phyloP scores from a whole-genome alignment of 352 stramenopile species.

The Thalassiosira pacifica region DNA sequence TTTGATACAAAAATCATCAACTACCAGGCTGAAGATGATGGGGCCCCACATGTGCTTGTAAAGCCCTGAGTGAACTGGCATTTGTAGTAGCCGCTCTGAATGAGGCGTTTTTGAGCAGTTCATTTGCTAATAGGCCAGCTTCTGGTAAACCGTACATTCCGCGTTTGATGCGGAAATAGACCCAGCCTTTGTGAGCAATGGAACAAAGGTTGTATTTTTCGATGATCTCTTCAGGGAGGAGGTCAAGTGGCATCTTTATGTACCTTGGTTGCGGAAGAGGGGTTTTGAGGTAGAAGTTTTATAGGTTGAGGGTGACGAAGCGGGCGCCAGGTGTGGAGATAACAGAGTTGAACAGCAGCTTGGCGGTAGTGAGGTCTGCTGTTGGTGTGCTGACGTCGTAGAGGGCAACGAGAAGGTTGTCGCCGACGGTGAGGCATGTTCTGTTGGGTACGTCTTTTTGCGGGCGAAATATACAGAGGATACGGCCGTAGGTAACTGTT shows the following conservation, averaged over 20 bases:
- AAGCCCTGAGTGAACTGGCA: slow-evolving; percentile 44
- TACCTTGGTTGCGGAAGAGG: slow-evolving; percentile 23
- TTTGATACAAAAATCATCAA: slow-evolving; percentile 64
- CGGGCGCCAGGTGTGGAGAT: slow-evolving; percentile 36
- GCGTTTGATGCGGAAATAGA: not conserved
- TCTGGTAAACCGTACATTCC: slow-evolving; percentile 2
- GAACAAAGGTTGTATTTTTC: not conserved
- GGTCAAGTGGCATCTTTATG: slow-evolving; percentile 6
- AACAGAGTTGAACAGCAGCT: slow-evolving; percentile 57
- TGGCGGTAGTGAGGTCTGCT: slow-evolving; percentile 47
- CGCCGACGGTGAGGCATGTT: slow-evolving; percentile 2
- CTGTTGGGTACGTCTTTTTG: not conserved
- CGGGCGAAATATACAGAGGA: slow-evolving; percentile 12
- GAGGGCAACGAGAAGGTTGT: not conserved
- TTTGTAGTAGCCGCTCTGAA: not conserved
- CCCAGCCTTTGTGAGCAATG: not conserved
- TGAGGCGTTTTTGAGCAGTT: slow-evolving; percentile 18
- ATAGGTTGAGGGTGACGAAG: slow-evolving; percentile 49
- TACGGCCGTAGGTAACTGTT: slow-evolving; percentile 11
- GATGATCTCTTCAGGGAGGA: slow-evolving; percentile 49
- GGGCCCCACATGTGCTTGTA: slow-evolving; percentile 29
- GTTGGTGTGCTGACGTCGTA: slow-evolving; percentile 10
- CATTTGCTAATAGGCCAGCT: slow-evolving; percentile 19
- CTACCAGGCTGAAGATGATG: slow-evolving; percentile 49
- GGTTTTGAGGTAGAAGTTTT: slow-evolving; percentile 47